Percentiles rank a stretch among this genome's conserved stretches.
Conservation (phyloP, 2,329 filamentous ascomycete genomes). For the Colletotrichum sp. region DNA sequence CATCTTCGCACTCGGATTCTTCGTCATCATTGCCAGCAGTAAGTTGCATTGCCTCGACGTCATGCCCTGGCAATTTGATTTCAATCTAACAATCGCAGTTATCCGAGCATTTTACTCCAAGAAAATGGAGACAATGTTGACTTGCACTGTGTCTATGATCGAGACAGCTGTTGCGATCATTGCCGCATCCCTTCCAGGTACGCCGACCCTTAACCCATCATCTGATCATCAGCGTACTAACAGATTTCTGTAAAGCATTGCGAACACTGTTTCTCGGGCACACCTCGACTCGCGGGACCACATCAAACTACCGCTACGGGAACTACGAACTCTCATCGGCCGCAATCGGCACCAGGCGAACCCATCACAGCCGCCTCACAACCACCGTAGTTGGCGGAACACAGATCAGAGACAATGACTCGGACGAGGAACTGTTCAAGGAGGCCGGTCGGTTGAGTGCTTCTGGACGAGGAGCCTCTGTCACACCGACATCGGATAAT, state of each 20-base stretch:
- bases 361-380: conserved; percentile 10
- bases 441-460: neutral
- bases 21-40: conserved; percentile 36
- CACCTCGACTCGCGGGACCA: neutral
- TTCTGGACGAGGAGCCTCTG: neutral
- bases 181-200: conserved; percentile 40
- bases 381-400: conserved; percentile 15
- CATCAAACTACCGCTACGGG: conserved; percentile 9
- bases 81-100: conserved; percentile 18
- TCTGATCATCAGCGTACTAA: neutral
- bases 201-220: neutral
- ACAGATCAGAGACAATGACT: conserved; percentile 6
- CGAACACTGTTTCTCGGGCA: conserved; percentile 14
- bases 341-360: neutral
- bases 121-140: conserved; percentile 38
- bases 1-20: conserved; percentile 35
- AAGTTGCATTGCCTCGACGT: neutral
- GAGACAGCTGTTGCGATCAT: conserved; percentile 44
- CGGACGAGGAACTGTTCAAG: conserved; percentile 13
- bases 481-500: neutral
- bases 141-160: conserved; percentile 42
- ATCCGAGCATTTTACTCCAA: conserved; percentile 39
- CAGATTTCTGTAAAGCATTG: neutral
- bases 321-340: conserved; percentile 15
- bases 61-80: neutral